Percentiles rank a stretch among this genome's conserved stretches.
These are phyloP conservation scores for Blastobotrys indianensis DNA, from an alignment of 1,139 yeast species.

Conservation along the genomic window DNA sequence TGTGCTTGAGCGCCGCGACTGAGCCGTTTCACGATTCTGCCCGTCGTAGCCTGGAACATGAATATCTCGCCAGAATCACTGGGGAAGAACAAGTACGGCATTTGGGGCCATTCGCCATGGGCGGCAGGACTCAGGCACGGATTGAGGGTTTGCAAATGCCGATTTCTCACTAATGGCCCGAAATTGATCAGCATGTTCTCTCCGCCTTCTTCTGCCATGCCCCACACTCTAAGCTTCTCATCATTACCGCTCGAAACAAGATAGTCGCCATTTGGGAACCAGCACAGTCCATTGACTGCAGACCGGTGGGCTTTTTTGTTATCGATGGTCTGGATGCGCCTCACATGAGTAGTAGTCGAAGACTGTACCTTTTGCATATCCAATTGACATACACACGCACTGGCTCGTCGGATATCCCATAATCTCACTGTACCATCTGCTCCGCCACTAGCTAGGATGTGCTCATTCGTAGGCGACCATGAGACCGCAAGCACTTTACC, in stretches of 20 bases:
- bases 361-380: conserved; percentile 40
- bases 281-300: conserved; percentile 65
- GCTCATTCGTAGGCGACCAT: conserved; percentile 68
- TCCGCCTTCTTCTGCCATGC: conserved; percentile 42
- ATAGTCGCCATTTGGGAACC: conserved; percentile 60
- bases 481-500: conserved; percentile 59
- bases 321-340: not conserved
- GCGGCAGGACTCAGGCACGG: conserved; percentile 36
- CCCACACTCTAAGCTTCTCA: conserved; percentile 74
- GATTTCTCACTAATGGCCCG: conserved; percentile 72
- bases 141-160: conserved; percentile 40
- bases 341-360: too few relatives aligned
- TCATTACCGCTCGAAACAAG: conserved; percentile 68
- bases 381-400: conserved; percentile 55
- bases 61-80: conserved; percentile 77
- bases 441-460: conserved; percentile 69
- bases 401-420: conserved; percentile 75
- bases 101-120: conserved; percentile 25
- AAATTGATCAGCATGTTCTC: conserved; percentile 63
- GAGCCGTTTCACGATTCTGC: conserved; percentile 53
- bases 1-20: conserved; percentile 32
- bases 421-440: conserved; percentile 51
- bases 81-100: conserved; percentile 60
- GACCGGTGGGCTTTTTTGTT: conserved; percentile 61
- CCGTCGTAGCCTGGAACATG: conserved; percentile 56